These are phyloP conservation scores for Volutella citrinella DNA, from an alignment of 2,329 filamentous ascomycete species.

Conservation along the genomic window DNA sequence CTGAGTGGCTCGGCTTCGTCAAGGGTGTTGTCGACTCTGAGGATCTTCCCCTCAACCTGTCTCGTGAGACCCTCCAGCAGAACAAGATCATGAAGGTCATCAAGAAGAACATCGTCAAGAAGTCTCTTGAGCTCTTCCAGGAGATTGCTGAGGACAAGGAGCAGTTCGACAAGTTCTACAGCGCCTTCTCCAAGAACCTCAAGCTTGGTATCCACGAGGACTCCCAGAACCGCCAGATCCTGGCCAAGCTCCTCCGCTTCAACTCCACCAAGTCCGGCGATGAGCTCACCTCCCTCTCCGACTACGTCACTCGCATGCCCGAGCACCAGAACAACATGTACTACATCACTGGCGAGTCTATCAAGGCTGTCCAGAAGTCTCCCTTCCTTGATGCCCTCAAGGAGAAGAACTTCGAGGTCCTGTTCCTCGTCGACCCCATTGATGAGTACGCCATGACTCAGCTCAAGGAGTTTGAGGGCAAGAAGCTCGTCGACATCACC, in stretches of 20 bases:
- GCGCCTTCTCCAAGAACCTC: conserved; percentile 99
- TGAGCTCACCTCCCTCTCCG: conserved; percentile 87
- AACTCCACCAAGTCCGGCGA: conserved; percentile 98
- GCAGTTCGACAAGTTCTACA: conserved; percentile 99
- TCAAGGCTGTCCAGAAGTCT: conserved; percentile 97
- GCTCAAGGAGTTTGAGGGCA: conserved; percentile 99
- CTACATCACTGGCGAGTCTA: conserved; percentile 99
- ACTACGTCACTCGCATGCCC: conserved; percentile 99
- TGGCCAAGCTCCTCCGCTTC: conserved; percentile 99
- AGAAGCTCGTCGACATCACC: conserved; percentile 99
- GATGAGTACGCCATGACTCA: conserved; percentile 99
- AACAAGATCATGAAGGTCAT: conserved; percentile 99
- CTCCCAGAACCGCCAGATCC: conserved; percentile 86
- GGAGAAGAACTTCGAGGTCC: conserved; percentile 98
- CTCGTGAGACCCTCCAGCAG: conserved; percentile 99
- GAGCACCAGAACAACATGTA: conserved; percentile 99
- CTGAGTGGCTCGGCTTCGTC: conserved; percentile 98
- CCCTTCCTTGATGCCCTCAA: conserved; percentile 98
- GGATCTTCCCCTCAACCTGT: conserved; percentile 98
- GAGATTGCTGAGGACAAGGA: conserved; percentile 99
- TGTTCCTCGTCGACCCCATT: conserved; percentile 99
- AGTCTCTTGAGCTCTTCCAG: conserved; percentile 98
- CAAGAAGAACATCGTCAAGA: conserved; percentile 99
- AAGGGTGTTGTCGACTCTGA: conserved; percentile 99
- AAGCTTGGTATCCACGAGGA: conserved; percentile 99